phyloP scores from a whole-genome alignment of 1,284 basidiomycete genomes.

The Ceratobasidium theobromae region DNA sequence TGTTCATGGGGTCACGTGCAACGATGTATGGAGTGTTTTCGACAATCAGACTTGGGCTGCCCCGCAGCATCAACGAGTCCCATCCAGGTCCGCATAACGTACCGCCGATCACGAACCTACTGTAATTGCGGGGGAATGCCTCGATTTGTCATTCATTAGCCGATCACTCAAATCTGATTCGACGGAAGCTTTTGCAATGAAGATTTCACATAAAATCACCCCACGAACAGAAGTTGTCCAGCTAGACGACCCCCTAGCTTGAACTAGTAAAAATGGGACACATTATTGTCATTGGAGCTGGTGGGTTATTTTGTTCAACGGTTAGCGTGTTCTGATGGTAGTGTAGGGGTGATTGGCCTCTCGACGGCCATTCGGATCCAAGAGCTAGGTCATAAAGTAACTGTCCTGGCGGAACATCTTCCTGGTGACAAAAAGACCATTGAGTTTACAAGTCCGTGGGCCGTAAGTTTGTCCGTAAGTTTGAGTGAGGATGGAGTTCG shows the following conservation, averaged over 20 bases:
- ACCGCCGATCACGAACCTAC: too few relatives aligned
- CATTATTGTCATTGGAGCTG: conserved; percentile 16
- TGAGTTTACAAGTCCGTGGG: conserved; percentile 75
- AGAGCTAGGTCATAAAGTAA: conserved; percentile 61
- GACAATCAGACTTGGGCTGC: too few relatives aligned
- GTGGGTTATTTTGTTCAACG: not conserved
- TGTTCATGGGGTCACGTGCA: too few relatives aligned
- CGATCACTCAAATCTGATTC: not conserved
- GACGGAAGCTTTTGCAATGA: too few relatives aligned
- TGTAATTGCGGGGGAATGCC: not conserved
- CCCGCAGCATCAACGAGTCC: not conserved
- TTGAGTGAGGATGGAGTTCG: not conserved
- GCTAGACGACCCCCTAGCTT: not conserved
- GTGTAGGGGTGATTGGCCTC: conserved; percentile 67
- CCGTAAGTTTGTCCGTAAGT: conserved; percentile 52
- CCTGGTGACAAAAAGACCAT: conserved; percentile 67
- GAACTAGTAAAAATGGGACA: conserved; percentile 17
- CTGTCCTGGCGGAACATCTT: conserved; percentile 64
- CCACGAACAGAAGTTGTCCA: not conserved
- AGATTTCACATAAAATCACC: not conserved
- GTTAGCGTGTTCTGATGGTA: not conserved
- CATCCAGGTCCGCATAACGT: too few relatives aligned
- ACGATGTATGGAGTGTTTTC: not conserved
- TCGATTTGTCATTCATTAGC: not conserved
- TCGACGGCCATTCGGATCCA: conserved; percentile 68